Conservation (phyloP, 106 monocot species). For the Allium sativum region DNA sequence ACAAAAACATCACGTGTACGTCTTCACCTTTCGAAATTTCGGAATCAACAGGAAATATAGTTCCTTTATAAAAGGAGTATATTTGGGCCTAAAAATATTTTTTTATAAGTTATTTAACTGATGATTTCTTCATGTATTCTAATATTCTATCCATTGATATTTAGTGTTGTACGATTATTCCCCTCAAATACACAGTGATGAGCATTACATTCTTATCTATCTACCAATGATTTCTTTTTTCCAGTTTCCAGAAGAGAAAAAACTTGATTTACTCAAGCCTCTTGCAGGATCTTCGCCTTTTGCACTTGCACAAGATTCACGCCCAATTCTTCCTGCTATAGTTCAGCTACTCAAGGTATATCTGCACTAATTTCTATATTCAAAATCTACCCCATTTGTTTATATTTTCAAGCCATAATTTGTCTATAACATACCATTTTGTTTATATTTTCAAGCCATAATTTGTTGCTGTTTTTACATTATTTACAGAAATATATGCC, state of each 20-base stretch:
- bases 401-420: not conserved
- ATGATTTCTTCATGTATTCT: too few species aligned
- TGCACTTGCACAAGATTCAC: conserved; percentile 84
- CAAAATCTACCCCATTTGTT: not conserved
- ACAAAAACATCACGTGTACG: too few species aligned
- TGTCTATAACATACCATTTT: not conserved
- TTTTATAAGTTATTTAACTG: too few species aligned
- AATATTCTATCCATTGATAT: too few species aligned
- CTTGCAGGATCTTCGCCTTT: conserved; percentile 85
- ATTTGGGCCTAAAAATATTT: too few species aligned
- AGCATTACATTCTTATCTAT: too few species aligned
- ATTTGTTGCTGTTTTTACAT: conserved; percentile 1
- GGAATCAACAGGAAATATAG: too few species aligned
- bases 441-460: too few species aligned
- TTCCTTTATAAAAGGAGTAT: too few species aligned
- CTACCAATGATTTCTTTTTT: conserved; percentile 2
- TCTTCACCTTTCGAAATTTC: too few species aligned
- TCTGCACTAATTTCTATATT: not conserved
- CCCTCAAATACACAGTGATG: too few species aligned
- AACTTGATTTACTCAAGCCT: conserved; percentile 80
- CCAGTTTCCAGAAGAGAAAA: conserved; percentile 88
- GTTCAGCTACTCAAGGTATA: conserved; percentile 80
- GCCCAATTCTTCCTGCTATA: conserved; percentile 89
- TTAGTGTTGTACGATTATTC: too few species aligned
- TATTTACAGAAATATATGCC: conserved; percentile 76